These are phyloP conservation scores for Fusarium stilboides DNA, from an alignment of 2,329 filamentous ascomycete species.

Conservation along the genomic window DNA sequence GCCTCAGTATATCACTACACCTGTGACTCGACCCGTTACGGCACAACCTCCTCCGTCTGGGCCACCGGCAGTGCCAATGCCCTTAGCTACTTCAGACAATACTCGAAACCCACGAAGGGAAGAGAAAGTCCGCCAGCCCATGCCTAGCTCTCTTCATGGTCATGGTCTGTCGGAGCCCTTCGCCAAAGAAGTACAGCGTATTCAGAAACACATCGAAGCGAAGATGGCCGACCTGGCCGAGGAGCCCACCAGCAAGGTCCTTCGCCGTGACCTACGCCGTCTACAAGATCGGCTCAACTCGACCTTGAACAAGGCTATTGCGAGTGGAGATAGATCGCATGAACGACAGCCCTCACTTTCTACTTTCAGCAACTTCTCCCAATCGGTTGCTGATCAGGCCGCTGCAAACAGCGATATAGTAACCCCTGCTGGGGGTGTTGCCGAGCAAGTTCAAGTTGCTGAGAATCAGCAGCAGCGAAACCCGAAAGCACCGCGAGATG, in stretches of 20 bases:
- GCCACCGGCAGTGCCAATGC: background rate
- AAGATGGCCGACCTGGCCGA: slow-evolving; percentile 47
- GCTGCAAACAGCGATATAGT: background rate
- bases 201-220: slow-evolving; percentile 50
- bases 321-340: slow-evolving; percentile 10
- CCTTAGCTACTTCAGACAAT: background rate
- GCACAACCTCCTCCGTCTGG: slow-evolving; percentile 7
- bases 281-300: slow-evolving; percentile 52
- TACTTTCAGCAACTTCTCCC: slow-evolving; percentile 13
- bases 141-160: background rate
- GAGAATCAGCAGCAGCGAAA: background rate
- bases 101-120: background rate
- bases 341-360: slow-evolving; percentile 1
- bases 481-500: slow-evolving; percentile 22
- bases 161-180: slow-evolving; percentile 15
- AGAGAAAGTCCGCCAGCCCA: background rate
- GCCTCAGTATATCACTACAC: slow-evolving; percentile 25
- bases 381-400: background rate
- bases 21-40: slow-evolving; percentile 9
- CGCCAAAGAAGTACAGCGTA: slow-evolving; percentile 43
- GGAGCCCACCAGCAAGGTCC: slow-evolving; percentile 38
- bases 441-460: background rate
- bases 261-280: slow-evolving; percentile 47
- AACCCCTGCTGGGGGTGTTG: background rate
- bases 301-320: slow-evolving; percentile 49